Percentiles rank a stretch among this genome's conserved stretches.
Evolutionary conservation across 2,329 filamentous ascomycete species (phyloP).

Genomic region (Hypomyces perniciosus): DNA sequence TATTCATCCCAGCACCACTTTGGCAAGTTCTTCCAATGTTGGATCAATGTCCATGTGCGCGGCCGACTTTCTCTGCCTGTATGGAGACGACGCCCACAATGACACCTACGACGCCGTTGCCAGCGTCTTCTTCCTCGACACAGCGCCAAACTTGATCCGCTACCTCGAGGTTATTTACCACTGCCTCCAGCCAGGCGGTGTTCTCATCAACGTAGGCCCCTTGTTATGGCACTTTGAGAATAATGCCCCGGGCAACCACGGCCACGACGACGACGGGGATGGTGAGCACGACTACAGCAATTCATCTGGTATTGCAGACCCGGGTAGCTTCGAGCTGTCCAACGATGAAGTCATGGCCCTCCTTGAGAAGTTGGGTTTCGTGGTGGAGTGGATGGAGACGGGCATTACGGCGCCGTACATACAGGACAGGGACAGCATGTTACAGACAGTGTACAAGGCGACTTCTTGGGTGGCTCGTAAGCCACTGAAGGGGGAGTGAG

Average conservation of each 20-base stretch:
- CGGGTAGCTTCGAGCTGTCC: constrained; percentile 83
- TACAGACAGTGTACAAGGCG: constrained; percentile 74
- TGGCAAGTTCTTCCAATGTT: constrained; percentile 33
- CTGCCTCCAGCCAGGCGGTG: constrained; percentile 69
- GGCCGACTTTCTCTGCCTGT: constrained; percentile 87
- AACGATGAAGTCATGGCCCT: constrained; percentile 81
- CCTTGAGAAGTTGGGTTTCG: constrained; percentile 70
- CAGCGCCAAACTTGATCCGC: constrained; percentile 83
- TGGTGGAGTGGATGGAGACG: constrained; percentile 56
- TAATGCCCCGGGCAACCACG: constrained; percentile 53
- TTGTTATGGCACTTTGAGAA: constrained; percentile 95
- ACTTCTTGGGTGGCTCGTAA: constrained; percentile 86
- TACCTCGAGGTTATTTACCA: constrained; percentile 80
- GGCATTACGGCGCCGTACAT: constrained; percentile 76
- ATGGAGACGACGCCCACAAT: constrained; percentile 57
- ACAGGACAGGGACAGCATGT: constrained; percentile 76
- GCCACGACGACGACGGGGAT: constrained; percentile 45
- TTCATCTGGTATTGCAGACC: constrained; percentile 71
- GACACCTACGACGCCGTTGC: constrained; percentile 73
- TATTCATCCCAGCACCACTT: constrained; percentile 58
- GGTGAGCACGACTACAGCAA: constrained; percentile 43
- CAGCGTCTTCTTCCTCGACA: constrained; percentile 95
- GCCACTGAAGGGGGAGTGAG: constrained; percentile 22
- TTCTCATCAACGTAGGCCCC: constrained; percentile 87
- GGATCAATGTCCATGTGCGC: constrained; percentile 89